These are phyloP conservation scores for Thielaviopsis euricoi DNA, from an alignment of 2,329 filamentous ascomycete genomes.

Conservation along the genomic window DNA sequence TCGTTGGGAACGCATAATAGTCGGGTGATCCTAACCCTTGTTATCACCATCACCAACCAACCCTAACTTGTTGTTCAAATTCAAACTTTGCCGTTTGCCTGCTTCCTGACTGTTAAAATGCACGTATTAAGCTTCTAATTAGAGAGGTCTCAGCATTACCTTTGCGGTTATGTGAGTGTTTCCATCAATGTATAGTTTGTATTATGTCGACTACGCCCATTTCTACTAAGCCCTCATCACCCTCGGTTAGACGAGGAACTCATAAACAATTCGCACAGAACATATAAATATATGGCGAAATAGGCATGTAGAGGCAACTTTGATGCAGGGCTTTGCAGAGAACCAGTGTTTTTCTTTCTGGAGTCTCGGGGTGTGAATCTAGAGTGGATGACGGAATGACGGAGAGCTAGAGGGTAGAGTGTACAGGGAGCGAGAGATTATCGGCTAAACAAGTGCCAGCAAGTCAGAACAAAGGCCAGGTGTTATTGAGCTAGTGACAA, in stretches of 20 bases:
- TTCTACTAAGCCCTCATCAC: too few species aligned
- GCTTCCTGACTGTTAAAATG: too few species aligned
- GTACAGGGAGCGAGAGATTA: not conserved
- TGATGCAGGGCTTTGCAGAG: not conserved
- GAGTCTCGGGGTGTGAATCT: not conserved
- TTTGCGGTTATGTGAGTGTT: too few species aligned
- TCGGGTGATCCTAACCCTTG: not conserved
- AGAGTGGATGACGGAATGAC: not conserved
- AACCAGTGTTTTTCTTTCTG: not conserved
- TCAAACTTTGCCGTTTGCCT: too few species aligned
- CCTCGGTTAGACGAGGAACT: not conserved
- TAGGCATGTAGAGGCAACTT: not conserved
- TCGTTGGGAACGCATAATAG: too few species aligned
- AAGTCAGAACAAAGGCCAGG: not conserved
- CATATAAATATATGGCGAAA: not conserved
- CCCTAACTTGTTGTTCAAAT: too few species aligned
- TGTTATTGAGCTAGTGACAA: not conserved
- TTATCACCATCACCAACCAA: not conserved
- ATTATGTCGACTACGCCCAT: too few species aligned
- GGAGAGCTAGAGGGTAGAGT: not conserved
- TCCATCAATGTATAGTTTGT: too few species aligned
- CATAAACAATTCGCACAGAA: not conserved
- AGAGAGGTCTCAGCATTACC: too few species aligned
- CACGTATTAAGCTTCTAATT: too few species aligned
- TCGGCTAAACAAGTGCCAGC: not conserved